Conservation (phyloP, 2,329 filamentous ascomycete species). For the Paramyrothecium sp. region DNA sequence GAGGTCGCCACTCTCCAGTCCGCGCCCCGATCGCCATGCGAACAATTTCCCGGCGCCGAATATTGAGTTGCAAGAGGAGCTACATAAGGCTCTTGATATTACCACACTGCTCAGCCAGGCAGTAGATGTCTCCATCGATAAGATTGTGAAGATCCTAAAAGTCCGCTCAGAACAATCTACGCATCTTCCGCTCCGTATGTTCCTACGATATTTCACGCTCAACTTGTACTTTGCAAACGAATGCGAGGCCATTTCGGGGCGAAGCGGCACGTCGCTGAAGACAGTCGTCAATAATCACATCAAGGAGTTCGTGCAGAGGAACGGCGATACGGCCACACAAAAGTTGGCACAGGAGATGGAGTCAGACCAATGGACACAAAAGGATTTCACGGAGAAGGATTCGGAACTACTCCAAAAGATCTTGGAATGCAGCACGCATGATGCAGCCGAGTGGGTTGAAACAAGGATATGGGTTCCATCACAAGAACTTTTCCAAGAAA, state of each 20-base stretch:
- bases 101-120: constrained; percentile 76
- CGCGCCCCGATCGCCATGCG: constrained; percentile 32
- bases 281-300: constrained; percentile 80
- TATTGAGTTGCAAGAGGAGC: constrained; percentile 66
- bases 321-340: constrained; percentile 72
- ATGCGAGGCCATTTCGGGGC: constrained; percentile 79
- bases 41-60: constrained; percentile 19
- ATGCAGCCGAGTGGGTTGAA: constrained; percentile 66
- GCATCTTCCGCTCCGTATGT: constrained; percentile 64
- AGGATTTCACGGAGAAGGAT: constrained; percentile 68
- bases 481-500: constrained; percentile 30
- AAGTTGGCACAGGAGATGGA: constrained; percentile 75
- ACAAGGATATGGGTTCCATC: constrained; percentile 57
- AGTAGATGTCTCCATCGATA: constrained; percentile 78
- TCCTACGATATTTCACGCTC: constrained; percentile 78
- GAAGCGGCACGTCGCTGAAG: constrained; percentile 73
- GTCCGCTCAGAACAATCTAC: constrained; percentile 74
- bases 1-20: constrained; percentile 53
- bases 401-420: constrained; percentile 61
- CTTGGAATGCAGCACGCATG: constrained; percentile 67
- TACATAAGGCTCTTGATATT: constrained; percentile 75
- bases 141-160: constrained; percentile 71
- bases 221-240: constrained; percentile 84
- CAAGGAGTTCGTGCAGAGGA: constrained; percentile 71
- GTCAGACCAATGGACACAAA: constrained; percentile 75